Conservation (phyloP, 768 basidiomycete species). For the Russula griseocarnosa region DNA sequence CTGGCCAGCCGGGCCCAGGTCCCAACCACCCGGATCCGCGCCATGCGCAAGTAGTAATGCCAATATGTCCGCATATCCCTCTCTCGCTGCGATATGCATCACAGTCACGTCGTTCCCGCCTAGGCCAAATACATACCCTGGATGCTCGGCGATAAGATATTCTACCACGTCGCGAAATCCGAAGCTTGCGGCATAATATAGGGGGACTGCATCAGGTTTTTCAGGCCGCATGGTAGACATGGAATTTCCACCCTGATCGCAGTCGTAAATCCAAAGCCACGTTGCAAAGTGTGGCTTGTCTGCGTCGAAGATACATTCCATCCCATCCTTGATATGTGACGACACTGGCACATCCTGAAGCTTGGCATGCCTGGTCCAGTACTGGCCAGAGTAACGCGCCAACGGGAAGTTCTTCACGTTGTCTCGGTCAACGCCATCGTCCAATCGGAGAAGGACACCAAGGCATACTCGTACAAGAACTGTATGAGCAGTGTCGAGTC, state of each 20-base stretch:
- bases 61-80: not conserved
- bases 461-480: conserved; percentile 4
- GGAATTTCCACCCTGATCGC: not conserved
- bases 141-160: not conserved
- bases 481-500: not conserved
- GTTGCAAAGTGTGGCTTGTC: not conserved
- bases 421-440: not conserved
- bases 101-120: not conserved
- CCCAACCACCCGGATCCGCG: not conserved
- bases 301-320: not conserved
- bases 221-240: not conserved
- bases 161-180: not conserved
- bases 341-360: not conserved
- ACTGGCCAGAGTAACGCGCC: not conserved
- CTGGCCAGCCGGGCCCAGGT: too few relatives aligned
- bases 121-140: not conserved
- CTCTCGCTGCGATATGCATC: accelerated
- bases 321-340: not conserved
- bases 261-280: conserved; percentile 1
- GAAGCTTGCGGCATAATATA: not conserved
- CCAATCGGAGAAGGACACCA: not conserved
- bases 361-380: not conserved
- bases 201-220: not conserved
- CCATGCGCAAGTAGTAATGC: not conserved
- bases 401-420: not conserved